These are phyloP conservation scores for Elsinoe ampelina DNA, from an alignment of 2,329 filamentous ascomycete species.

Conservation along the genomic window DNA sequence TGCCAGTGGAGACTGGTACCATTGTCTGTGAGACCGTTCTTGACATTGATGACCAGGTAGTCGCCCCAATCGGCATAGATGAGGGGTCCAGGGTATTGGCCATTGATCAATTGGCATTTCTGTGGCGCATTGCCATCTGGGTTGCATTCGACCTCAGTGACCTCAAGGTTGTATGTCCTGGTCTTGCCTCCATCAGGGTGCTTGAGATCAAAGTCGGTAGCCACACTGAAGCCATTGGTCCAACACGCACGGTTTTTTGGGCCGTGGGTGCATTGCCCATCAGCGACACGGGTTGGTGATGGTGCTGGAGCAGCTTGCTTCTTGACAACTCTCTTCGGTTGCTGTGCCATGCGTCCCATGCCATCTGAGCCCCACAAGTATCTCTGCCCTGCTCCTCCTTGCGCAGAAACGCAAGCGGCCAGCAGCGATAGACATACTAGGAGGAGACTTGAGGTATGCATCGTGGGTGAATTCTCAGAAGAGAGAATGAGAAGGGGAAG, in stretches of 20 bases:
- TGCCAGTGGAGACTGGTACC: slow-evolving; percentile 54
- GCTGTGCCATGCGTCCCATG: slow-evolving; percentile 16
- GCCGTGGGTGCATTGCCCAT: slow-evolving; percentile 32
- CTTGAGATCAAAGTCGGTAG: slow-evolving; percentile 39
- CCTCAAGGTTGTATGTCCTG: slow-evolving; percentile 26
- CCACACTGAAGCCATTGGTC: slow-evolving; percentile 34
- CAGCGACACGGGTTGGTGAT: slow-evolving; percentile 15
- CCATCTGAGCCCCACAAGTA: slow-evolving; percentile 16
- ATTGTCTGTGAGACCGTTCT: slow-evolving; percentile 43
- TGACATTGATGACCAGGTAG: slow-evolving; percentile 44
- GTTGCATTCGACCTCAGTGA: slow-evolving; percentile 29
- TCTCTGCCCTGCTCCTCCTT: slow-evolving; percentile 8
- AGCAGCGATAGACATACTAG: slow-evolving; percentile 12
- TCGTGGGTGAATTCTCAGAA: slow-evolving; percentile 9
- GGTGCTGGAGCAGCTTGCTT: background rate
- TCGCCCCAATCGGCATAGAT: slow-evolving; percentile 43
- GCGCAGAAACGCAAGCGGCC: slow-evolving; percentile 14
- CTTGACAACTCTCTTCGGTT: slow-evolving; percentile 3
- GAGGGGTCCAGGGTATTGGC: slow-evolving; percentile 56
- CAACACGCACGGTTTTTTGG: slow-evolving; percentile 34
- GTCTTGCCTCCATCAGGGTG: slow-evolving; percentile 32
- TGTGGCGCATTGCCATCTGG: slow-evolving; percentile 30
- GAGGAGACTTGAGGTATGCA: slow-evolving; percentile 15
- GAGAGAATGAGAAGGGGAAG: background rate
- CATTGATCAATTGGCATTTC: slow-evolving; percentile 47